Base-by-base conservation (phyloP, 768 basidiomycete species). In the Daedaleopsis sinensis region DNA sequence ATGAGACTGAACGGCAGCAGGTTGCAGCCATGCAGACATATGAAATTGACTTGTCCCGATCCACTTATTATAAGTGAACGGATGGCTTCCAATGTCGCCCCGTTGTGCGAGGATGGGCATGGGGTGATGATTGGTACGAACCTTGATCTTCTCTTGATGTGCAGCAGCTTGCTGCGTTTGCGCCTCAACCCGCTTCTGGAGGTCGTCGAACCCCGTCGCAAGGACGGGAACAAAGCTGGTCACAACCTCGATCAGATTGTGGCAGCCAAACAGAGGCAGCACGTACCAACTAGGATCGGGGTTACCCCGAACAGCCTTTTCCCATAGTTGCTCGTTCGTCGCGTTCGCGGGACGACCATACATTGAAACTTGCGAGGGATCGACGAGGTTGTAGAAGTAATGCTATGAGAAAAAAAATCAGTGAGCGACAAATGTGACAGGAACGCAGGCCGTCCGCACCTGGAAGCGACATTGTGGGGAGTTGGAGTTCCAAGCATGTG, bases 371-470 rank as follows among this genome's bases (percentile, higher is more conserved):
- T 87, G 80, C 6, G 76, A 77, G 0, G 91, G 90, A 66, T 90
- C 86, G 5, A 94, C 91, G 15, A 91, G 76, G 67, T 94, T 94
- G 72, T 95, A 94, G 66, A 95, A 95, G 64, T 84, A 85, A 64
- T 91, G 84, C 92, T 94, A 57, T 18, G 13, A 48, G 8, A 36
- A 36, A 10, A 36, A 36, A 13, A 64, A 32, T 50, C 43, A 68
- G 54, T 36, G n/a, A 8, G 56, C 24, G 23, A 13, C 47, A 49
- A 39, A 21, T 32, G 46, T 6, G 32, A 16, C 16, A 35, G 36
- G 0, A 9, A 18, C 52, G 9, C 1, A 15, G 23, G 15, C 18
- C 43, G 16, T 13, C 55, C 38, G 70, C 61, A 93, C 92, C 77
- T 94, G 93, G 73, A 95, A 95, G 50, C 88, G 82, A 72, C 93